A percentile compares a stretch with the other conserved stretches of the same genome.
Conservation (phyloP, 2,329 filamentous ascomycete genomes). For the Pyrenophora graminea region DNA sequence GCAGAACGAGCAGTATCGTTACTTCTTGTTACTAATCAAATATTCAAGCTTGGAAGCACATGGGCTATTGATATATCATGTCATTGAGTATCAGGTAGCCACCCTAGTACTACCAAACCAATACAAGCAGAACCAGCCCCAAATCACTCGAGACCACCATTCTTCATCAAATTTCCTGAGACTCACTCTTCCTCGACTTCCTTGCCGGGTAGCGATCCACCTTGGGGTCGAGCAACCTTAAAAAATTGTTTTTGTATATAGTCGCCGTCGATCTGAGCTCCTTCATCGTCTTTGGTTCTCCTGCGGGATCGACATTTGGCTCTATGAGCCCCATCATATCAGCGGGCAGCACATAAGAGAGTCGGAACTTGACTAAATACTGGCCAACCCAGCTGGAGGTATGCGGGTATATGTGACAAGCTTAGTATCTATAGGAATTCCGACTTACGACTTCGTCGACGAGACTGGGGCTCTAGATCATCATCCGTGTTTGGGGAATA, state of each 20-base stretch:
- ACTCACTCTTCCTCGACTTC: slow-evolving; percentile 1
- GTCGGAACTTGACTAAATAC: no score
- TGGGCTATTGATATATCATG: no score
- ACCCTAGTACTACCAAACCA: no score
- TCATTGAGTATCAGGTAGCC: no score
- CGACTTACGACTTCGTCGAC: slow-evolving; percentile 8
- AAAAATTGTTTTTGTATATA: slow-evolving; percentile 13
- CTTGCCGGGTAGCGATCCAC: slow-evolving; percentile 15
- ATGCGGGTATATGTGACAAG: background rate
- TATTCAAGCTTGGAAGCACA: no score
- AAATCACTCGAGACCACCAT: no score
- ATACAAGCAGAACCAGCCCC: no score
- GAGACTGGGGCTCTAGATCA: slow-evolving; percentile 1
- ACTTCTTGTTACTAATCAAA: no score
- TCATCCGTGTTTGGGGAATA: slow-evolving; percentile 4
- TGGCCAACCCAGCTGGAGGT: no score
- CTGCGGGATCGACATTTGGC: background rate
- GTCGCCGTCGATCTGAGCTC: slow-evolving; percentile 6
- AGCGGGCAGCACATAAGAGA: background rate
- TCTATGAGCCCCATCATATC: slow-evolving; percentile 17
- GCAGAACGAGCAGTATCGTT: no score
- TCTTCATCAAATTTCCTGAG: background rate
- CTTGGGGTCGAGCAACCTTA: slow-evolving; percentile 25
- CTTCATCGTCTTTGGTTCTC: background rate
- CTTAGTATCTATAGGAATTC: background rate